These are phyloP conservation scores for Microthlaspi erraticum DNA, from an alignment of 345 rosid species.

Conservation along the genomic window DNA sequence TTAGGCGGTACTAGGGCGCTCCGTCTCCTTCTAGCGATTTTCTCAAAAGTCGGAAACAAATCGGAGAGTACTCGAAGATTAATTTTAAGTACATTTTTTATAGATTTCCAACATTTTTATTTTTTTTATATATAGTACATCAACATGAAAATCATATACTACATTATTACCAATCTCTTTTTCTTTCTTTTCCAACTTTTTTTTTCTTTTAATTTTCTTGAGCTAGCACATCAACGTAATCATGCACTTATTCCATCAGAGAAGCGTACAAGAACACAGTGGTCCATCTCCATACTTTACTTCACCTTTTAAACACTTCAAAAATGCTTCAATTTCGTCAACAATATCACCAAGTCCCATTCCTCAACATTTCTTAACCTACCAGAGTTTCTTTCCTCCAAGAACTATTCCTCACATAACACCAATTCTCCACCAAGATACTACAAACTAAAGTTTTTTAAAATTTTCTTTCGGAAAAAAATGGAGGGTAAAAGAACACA, in stretches of 20 bases:
- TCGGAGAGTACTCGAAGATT: too few relatives aligned
- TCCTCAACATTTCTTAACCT: conserved; percentile 32
- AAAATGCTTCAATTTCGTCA: conserved; percentile 23
- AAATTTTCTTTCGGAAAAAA: neutral
- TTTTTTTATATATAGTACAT: too few relatives aligned
- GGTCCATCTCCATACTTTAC: conserved; percentile 45
- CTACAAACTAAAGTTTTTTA: neutral
- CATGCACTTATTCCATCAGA: conserved; percentile 42
- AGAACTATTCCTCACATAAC: conserved; percentile 29
- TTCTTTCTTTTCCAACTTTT: conserved; percentile 13
- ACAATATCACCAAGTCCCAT: conserved; percentile 38
- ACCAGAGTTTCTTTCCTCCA: conserved; percentile 19
- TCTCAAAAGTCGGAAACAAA: too few relatives aligned
- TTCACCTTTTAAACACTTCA: conserved; percentile 41
- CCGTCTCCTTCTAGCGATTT: too few relatives aligned
- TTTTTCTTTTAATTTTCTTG: neutral
- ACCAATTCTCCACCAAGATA: neutral
- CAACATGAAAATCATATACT: too few relatives aligned
- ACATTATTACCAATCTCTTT: neutral
- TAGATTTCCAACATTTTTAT: too few relatives aligned
- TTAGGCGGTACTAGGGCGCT: too few relatives aligned
- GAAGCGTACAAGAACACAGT: conserved; percentile 43
- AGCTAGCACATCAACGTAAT: conserved; percentile 34
- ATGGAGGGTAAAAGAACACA: conserved; percentile 50
- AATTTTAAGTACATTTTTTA: too few relatives aligned